A percentile compares a stretch with the other conserved stretches of the same genome.
These are phyloP conservation scores for Madurella mycetomatis DNA, from an alignment of 2,329 filamentous ascomycete genomes.

Conservation along the genomic window DNA sequence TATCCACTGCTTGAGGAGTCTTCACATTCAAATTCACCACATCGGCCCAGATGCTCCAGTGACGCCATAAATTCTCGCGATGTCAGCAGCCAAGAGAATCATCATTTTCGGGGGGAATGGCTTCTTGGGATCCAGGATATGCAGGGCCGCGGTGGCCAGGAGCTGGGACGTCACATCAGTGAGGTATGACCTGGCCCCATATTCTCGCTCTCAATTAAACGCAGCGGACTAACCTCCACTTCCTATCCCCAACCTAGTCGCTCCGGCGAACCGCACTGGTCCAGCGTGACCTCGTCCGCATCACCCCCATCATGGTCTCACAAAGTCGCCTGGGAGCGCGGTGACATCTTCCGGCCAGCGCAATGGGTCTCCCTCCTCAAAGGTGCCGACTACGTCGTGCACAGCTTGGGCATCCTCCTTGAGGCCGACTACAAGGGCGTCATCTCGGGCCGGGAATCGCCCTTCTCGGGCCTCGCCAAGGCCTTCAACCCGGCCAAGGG, in stretches of 20 bases:
- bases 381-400: conserved; percentile 79
- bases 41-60: neutral
- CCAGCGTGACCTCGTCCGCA: conserved; percentile 65
- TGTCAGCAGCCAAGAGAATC: conserved; percentile 66
- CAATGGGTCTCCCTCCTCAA: conserved; percentile 74
- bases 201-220: neutral
- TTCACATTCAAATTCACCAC: neutral
- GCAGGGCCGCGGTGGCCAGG: conserved; percentile 77
- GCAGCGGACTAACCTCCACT: conserved; percentile 5
- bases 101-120: conserved; percentile 93
- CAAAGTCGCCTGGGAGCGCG: conserved; percentile 80
- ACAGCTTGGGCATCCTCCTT: conserved; percentile 92
- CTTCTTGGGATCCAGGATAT: conserved; percentile 84
- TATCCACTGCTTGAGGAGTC: neutral
- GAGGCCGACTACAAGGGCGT: conserved; percentile 98
- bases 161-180: conserved; percentile 93
- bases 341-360: conserved; percentile 77
- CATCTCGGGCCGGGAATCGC: conserved; percentile 74
- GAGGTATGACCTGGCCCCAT: conserved; percentile 53
- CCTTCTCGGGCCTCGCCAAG: conserved; percentile 70
- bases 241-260: conserved; percentile 52
- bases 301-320: conserved; percentile 74
- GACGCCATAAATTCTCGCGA: conserved; percentile 30
- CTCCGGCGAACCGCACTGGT: conserved; percentile 85
- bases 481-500: conserved; percentile 67